These are phyloP conservation scores for Vanrija sp. DNA, from an alignment of 1,284 basidiomycete species.

Conservation along the genomic window DNA sequence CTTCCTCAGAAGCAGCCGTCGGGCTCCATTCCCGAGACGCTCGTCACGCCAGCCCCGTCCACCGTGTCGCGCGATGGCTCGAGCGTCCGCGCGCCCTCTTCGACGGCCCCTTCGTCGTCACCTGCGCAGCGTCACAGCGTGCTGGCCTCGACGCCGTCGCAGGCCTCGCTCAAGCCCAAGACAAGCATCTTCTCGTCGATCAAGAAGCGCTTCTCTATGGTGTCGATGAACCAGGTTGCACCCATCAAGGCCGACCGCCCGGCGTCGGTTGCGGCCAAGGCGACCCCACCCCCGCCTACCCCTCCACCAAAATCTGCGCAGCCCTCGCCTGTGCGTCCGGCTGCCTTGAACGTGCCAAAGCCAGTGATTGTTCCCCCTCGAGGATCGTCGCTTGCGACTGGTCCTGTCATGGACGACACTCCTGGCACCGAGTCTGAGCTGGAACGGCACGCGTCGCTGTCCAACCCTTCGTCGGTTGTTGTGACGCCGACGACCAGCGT, in stretches of 20 bases:
- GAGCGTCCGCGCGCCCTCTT: background rate
- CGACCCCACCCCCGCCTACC: background rate
- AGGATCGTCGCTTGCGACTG: background rate
- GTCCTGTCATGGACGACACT: background rate
- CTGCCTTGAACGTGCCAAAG: background rate
- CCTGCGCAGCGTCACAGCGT: background rate
- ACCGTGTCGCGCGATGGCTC: background rate
- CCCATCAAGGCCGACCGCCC: slow-evolving; percentile 3
- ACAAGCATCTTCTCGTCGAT: slow-evolving; percentile 10
- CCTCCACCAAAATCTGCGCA: no score
- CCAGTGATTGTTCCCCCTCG: background rate
- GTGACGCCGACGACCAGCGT: slow-evolving; percentile 17
- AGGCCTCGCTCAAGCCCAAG: slow-evolving; percentile 1
- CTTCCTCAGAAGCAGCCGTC: no score
- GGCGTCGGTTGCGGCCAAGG: background rate
- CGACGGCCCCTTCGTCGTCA: background rate
- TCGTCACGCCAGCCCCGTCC: background rate
- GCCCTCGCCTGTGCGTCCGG: no score
- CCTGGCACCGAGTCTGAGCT: no score
- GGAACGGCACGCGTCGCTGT: slow-evolving; percentile 7
- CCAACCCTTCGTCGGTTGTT: slow-evolving; percentile 14
- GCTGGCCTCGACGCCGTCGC: background rate
- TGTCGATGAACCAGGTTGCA: background rate
- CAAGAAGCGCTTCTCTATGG: slow-evolving; percentile 19
- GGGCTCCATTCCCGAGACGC: no score